These are phyloP conservation scores for Fennellomyces sp. DNA, from an alignment of 371 early-diverging fungal species.

Conservation along the genomic window DNA sequence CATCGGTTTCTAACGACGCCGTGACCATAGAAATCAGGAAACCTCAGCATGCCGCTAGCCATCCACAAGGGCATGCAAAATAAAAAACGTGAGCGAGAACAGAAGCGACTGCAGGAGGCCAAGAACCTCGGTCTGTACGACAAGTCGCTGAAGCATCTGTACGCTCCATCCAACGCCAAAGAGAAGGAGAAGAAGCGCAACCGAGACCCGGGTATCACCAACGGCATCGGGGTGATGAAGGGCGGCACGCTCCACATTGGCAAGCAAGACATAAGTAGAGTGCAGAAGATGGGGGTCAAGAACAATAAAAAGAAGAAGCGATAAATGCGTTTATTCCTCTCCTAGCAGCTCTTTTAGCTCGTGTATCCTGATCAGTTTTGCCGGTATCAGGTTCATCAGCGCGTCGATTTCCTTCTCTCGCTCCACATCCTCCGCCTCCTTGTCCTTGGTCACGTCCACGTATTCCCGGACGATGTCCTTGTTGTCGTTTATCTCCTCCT, in stretches of 20 bases:
- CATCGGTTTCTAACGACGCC: neutral
- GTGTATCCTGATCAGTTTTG: neutral
- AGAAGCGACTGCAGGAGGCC: slow-evolving; percentile 43
- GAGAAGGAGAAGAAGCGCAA: slow-evolving; percentile 30
- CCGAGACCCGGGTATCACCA: slow-evolving; percentile 48
- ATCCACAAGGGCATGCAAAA: slow-evolving; percentile 34
- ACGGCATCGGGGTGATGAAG: slow-evolving; percentile 46
- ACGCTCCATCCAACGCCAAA: slow-evolving; percentile 30
- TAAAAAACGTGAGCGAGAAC: slow-evolving; percentile 31
- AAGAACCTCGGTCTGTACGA: slow-evolving; percentile 50
- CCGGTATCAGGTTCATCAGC: slow-evolving; percentile 13
- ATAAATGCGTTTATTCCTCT: neutral
- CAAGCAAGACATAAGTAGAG: neutral
- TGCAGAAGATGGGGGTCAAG: slow-evolving; percentile 27
- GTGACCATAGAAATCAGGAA: neutral
- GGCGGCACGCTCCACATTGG: slow-evolving; percentile 37
- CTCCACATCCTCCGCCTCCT: neutral
- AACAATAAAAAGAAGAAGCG: slow-evolving; percentile 14
- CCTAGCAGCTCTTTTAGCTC: neutral
- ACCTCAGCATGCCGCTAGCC: slow-evolving; percentile 25
- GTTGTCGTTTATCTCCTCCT: neutral
- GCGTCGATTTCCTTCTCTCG: slow-evolving; percentile 1
- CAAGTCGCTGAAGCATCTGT: slow-evolving; percentile 45
- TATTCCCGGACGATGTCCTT: neutral
- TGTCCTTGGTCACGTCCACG: neutral